A percentile compares a stretch with the other conserved stretches of the same genome.
These are phyloP conservation scores for Boletellus sp. DNA, from an alignment of 768 basidiomycete species.

Conservation along the genomic window DNA sequence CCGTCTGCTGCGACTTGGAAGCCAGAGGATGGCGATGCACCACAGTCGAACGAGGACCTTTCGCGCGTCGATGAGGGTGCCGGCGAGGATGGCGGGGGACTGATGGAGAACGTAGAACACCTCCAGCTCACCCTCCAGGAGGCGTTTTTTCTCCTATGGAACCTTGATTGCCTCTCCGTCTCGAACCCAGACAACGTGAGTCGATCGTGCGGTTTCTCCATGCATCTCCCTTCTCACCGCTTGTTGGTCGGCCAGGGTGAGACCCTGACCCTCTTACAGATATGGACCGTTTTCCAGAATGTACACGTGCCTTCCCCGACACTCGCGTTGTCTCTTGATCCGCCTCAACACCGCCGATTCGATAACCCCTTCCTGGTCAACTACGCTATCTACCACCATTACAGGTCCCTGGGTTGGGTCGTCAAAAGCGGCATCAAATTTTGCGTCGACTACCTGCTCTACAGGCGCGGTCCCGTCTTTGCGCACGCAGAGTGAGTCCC, in stretches of 20 bases:
- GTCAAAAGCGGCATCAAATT: conserved; percentile 96
- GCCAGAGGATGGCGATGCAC: conserved; percentile 35
- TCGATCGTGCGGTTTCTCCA: neutral
- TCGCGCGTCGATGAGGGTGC: conserved; percentile 25
- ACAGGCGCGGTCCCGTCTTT: conserved; percentile 93
- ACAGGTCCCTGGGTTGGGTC: conserved; percentile 94
- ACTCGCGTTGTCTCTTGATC: conserved; percentile 25
- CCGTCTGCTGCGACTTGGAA: conserved; percentile 83
- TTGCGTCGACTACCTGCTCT: conserved; percentile 91
- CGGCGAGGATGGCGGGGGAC: conserved; percentile 45
- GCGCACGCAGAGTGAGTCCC: conserved; percentile 85
- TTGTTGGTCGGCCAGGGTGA: conserved; percentile 39
- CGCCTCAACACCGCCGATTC: conserved; percentile 43
- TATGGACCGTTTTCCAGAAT: conserved; percentile 64
- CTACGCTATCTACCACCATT: conserved; percentile 92
- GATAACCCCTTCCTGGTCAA: conserved; percentile 93
- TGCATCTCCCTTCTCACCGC: neutral
- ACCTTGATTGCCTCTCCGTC: conserved; percentile 75
- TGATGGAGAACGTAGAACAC: conserved; percentile 77
- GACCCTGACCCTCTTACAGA: conserved; percentile 50
- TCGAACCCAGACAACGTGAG: conserved; percentile 63
- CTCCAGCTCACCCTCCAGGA: conserved; percentile 87
- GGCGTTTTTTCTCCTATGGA: conserved; percentile 86
- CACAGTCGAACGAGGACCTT: conserved; percentile 13
- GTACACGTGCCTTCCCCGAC: conserved; percentile 44